Evolutionary conservation across 2,329 filamentous ascomycete genomes (phyloP).

Genomic region (Trichoderma koningiopsis): DNA sequence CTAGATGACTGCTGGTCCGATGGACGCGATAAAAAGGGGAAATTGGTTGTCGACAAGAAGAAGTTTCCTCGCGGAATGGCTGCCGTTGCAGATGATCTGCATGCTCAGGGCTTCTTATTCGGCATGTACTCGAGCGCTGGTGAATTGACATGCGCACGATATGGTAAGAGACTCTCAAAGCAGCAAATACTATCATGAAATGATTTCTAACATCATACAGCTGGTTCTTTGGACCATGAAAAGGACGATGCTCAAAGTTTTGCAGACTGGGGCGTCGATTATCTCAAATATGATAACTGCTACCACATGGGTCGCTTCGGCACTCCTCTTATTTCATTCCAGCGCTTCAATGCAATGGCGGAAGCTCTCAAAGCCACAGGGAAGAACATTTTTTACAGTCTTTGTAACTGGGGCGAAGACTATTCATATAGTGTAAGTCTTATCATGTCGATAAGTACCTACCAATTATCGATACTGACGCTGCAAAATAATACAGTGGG

Average conservation of each 20-base stretch:
- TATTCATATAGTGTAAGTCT: conserved; percentile 14
- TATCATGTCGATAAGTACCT: not conserved
- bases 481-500: not conserved
- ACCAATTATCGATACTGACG: not conserved
- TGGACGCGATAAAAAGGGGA: conserved; percentile 32
- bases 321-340: conserved; percentile 22
- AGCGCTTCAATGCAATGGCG: conserved; percentile 33
- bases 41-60: conserved; percentile 36
- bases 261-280: conserved; percentile 55
- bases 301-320: conserved; percentile 25
- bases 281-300: conserved; percentile 57
- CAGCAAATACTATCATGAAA: not conserved
- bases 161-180: conserved; percentile 1
- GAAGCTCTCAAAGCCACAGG: conserved; percentile 39
- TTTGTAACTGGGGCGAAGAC: conserved; percentile 41
- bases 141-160: conserved; percentile 49
- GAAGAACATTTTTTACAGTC: conserved; percentile 37
- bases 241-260: conserved; percentile 54
- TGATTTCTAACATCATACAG: conserved; percentile 28
- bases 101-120: conserved; percentile 41
- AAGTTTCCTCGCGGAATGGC: conserved; percentile 45
- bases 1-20: conserved; percentile 43
- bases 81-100: conserved; percentile 39
- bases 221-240: conserved; percentile 55
- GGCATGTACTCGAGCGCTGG: conserved; percentile 48